Base-by-base conservation (phyloP, 163 green algal genomes). In the Scenedesmus sp. region DNA sequence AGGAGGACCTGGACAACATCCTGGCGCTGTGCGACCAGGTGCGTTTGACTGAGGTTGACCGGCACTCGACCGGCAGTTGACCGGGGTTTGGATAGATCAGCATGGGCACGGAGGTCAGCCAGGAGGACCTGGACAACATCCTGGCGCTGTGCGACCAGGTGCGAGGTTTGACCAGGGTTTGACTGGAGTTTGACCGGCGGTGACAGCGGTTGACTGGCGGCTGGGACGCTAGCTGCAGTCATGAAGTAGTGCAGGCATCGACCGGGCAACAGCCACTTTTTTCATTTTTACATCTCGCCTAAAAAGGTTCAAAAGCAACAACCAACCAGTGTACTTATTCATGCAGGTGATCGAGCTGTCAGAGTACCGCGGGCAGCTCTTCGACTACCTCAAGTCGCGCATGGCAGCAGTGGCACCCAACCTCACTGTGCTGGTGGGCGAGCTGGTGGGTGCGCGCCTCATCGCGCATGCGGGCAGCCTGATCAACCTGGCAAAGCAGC, bases 71-170 rank as follows among this genome's bases (percentile, higher is more conserved):
- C 34, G 34, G 34, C 34, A 46, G 34, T 46, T 46, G 34, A 46
- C 34, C 34, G 34, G 34, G 34, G 34, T 46, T 46, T 46, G 34
- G 34, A 5, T 93, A 98, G 81, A 96, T 99, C 81, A 99, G 96
- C 90, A 99, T 99, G 98, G 98, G 98, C 81, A 99, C 98, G 2
- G 98, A 99, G 93, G 97, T 99, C 93, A 97, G 94, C 89, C 92
- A 95, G 34, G 96, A 99, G 70, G 98, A 99, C 94, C 95, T 99
- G 89, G 55, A 94, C 66, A 98, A 99, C 96, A 98, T 99, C 92
- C 88, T 94, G 23, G 95, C 96, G 13, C 97, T 99, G 20, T 97
- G 95, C 82, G 96, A 99, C 91, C 98, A 99, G 96, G 94, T 95
- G 70, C 34, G 34, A 46, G 34, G 34, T 46, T 46, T 46, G 34